A percentile compares a stretch with the other conserved stretches of the same genome.
These are phyloP conservation scores for Lycium ferocissimum DNA, from an alignment of 257 asterid species.

Conservation along the genomic window DNA sequence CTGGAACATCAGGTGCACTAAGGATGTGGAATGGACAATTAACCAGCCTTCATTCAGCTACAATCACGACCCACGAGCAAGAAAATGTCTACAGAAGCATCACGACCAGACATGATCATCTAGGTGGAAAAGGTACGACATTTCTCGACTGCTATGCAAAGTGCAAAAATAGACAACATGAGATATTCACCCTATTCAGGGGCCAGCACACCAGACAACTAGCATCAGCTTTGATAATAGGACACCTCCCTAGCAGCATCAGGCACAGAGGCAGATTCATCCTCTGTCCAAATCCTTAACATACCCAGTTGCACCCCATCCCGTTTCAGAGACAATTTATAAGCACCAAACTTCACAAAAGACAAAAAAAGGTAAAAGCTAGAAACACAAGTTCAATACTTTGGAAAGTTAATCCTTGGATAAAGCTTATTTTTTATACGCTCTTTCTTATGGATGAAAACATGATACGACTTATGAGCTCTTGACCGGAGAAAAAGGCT, in stretches of 20 bases:
- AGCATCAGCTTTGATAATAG: not conserved
- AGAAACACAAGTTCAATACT: not conserved
- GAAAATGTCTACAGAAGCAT: not conserved
- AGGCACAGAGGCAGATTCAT: conserved; percentile 12
- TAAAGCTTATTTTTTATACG: not conserved
- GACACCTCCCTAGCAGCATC: conserved; percentile 21
- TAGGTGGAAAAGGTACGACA: not conserved
- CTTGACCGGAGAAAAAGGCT: conserved; percentile 24
- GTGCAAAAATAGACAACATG: not conserved
- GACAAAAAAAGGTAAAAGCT: not conserved
- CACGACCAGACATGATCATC: conserved; percentile 17
- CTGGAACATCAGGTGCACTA: not conserved
- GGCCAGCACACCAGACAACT: not conserved
- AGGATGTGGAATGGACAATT: not conserved
- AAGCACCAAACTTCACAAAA: not conserved
- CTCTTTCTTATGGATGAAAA: not conserved
- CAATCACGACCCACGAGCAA: not conserved
- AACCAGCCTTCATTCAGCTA: not conserved
- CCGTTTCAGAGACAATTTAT: not conserved
- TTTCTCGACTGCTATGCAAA: not conserved
- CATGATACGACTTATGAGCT: not conserved
- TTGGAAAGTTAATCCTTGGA: not conserved
- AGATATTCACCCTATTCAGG: not conserved
- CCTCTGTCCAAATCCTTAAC: not conserved
- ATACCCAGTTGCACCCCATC: not conserved